A percentile compares a stretch with the other conserved stretches of the same genome.
These are phyloP conservation scores for Entomortierella beljakovae DNA, from an alignment of 192 early-diverging fungal genomes.

Conservation along the genomic window DNA sequence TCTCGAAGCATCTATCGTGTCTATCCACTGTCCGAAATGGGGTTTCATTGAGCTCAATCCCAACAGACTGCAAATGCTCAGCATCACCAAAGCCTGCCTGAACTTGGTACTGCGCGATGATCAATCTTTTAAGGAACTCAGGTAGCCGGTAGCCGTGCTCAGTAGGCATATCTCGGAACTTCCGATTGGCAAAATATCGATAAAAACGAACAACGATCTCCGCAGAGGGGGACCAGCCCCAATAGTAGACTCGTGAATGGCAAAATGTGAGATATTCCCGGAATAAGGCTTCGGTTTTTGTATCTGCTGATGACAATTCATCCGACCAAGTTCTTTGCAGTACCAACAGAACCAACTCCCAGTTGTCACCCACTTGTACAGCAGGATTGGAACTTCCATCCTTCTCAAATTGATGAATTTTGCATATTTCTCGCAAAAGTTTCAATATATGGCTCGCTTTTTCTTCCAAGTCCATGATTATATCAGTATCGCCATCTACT, in stretches of 20 bases:
- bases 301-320: background rate
- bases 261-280: constrained; percentile 15
- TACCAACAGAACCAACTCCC: constrained; percentile 21
- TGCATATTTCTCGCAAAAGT: constrained; percentile 13
- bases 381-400: constrained; percentile 22
- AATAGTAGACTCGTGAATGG: constrained; percentile 15
- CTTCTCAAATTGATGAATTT: constrained; percentile 34
- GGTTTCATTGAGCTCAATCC: background rate
- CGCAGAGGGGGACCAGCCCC: constrained; percentile 23
- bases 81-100: background rate
- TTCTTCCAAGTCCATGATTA: background rate
- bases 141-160: constrained; percentile 42
- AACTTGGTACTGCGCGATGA: background rate
- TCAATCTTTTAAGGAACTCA: constrained; percentile 40
- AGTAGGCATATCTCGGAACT: constrained; percentile 33
- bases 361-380: constrained; percentile 16
- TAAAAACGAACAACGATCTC: constrained; percentile 4
- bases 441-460: constrained; percentile 4
- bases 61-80: background rate
- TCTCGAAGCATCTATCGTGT: constrained; percentile 37
- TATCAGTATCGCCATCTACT: background rate
- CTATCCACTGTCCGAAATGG: constrained; percentile 7
- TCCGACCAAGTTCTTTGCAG: constrained; percentile 15
- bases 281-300: constrained; percentile 9
- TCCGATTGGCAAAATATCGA: constrained; percentile 5